Evolutionary conservation across 179 eudicot species (phyloP), one percentile per base, ranked within the genome.

Genomic region (Camellia oleifera): DNA sequence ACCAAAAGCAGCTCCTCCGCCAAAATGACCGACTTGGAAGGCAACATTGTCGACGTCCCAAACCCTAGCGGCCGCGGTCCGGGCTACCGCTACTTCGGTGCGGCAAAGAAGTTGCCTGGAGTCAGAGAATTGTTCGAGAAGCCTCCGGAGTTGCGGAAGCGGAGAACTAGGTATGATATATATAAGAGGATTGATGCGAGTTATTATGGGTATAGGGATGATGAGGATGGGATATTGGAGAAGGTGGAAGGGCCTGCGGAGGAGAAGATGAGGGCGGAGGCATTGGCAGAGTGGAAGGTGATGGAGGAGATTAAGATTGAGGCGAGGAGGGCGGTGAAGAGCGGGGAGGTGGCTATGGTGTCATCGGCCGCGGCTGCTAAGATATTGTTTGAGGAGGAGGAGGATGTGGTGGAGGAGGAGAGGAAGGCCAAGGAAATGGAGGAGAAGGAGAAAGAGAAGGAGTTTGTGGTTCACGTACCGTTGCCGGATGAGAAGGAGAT

Each of bases 1-100:
- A 81, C 88, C 2, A 89, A 81, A 72, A 83, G 81, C 40, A 32
- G 40, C 40, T 32, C 40, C 12, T 88, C 93, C 0, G 97, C 97
- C 0, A 92, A 94, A 71, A 94, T 94, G 98, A 94, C 98, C 4
- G 98, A 94, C 82, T 89, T 94, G 83, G 98, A 93, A 0, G 97
- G 98, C 1, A 94, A 93, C 26, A 94, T 94, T 18, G 97, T 94
- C 17, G 98, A 93, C 78, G 97, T 94, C 0, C 98, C 98, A 0
- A 94, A 94, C 72, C 98, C 98, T 32, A 91, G 98, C 70, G 98
- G 98, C 0, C 88, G 98, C 14, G 98, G 97, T 0, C 97, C 97
- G 0, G 98, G 97, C 5, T 95, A 95, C 40, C 75, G 97, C 79
- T 95, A 95, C 79, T 95, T 95, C n/a, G 98, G 98, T 3, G 98